Evolutionary conservation across 345 rosid species (phyloP).

Genomic region (Capsella bursapastoris): DNA sequence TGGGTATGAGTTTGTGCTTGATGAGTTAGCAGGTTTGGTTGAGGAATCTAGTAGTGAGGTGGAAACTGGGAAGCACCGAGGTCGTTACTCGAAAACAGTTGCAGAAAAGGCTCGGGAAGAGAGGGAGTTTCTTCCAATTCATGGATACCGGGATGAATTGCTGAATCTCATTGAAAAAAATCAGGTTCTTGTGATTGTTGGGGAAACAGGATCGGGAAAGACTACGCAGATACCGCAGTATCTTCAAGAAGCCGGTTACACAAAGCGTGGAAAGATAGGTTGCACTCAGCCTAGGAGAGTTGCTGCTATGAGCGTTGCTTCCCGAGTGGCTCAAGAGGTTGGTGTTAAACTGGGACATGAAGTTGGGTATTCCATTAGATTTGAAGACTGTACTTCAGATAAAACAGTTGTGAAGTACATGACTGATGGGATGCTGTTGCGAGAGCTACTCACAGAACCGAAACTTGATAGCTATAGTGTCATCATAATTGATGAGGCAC

Average conservation of each 20-base stretch:
- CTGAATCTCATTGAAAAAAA: conserved; percentile 66
- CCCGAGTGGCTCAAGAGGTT: conserved; percentile 89
- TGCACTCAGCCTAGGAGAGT: conserved; percentile 96
- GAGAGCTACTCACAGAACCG: conserved; percentile 89
- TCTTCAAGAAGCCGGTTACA: conserved; percentile 88
- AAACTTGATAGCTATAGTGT: conserved; percentile 85
- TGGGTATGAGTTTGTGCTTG: conserved; percentile 41
- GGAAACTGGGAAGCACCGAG: conserved; percentile 11
- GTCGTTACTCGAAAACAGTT: conserved; percentile 6
- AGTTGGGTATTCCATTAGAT: conserved; percentile 95
- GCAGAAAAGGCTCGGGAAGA: conserved; percentile 49
- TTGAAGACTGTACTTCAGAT: conserved; percentile 94
- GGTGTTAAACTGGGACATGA: conserved; percentile 94
- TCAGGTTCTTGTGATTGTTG: conserved; percentile 93
- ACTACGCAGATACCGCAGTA: conserved; percentile 95
- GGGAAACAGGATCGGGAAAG: conserved; percentile 97
- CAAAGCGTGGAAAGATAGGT: conserved; percentile 81
- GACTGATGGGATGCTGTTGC: conserved; percentile 96
- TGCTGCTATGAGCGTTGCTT: conserved; percentile 97
- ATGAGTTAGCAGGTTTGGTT: conserved; percentile 6
- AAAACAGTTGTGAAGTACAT: conserved; percentile 85
- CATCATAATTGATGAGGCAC: conserved; percentile 93
- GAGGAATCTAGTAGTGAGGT: conserved; percentile 3
- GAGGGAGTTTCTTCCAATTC: conserved; percentile 70
- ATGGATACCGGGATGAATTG: conserved; percentile 68